Conservation (phyloP, 768 basidiomycete genomes). For the Auriscalpium vulgare region DNA sequence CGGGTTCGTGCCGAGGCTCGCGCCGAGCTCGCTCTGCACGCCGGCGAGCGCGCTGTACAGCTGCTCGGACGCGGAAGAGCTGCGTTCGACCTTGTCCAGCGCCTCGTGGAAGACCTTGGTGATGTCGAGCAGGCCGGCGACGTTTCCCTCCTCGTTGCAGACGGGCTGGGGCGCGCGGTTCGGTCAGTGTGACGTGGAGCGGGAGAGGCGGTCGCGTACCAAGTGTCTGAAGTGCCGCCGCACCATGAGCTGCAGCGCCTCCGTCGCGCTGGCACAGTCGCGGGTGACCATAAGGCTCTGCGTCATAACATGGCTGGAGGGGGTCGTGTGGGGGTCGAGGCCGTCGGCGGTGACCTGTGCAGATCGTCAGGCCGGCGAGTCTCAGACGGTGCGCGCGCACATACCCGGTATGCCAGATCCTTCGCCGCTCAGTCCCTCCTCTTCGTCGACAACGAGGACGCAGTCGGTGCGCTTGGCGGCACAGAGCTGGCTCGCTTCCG, state of each 20-base stretch:
- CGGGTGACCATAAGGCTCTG: conserved; percentile 98
- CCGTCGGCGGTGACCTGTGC: conserved; percentile 90
- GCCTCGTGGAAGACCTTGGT: conserved; percentile 99
- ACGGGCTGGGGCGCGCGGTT: conserved; percentile 60
- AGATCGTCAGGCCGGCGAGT: background rate
- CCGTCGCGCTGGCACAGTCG: conserved; percentile 95
- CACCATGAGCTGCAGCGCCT: conserved; percentile 97
- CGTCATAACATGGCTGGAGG: conserved; percentile 95
- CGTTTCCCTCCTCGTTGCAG: conserved; percentile 98
- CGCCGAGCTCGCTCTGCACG: conserved; percentile 91
- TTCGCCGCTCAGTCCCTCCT: conserved; percentile 98
- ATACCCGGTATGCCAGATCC: conserved; percentile 92
- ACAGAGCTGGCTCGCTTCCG: conserved; percentile 96
- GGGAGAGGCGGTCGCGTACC: conserved; percentile 36
- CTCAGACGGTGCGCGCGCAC: conserved; percentile 16
- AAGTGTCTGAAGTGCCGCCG: conserved; percentile 92
- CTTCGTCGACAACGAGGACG: conserved; percentile 96
- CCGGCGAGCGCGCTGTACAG: conserved; percentile 95
- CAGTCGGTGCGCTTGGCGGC: conserved; percentile 98
- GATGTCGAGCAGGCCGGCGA: conserved; percentile 96
- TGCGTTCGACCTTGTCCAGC: conserved; percentile 94
- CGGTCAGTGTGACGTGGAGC: no score
- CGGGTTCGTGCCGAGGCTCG: conserved; percentile 66
- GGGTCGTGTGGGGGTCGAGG: conserved; percentile 86
- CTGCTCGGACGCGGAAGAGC: conserved; percentile 93